Percentiles rank a stretch among this genome's conserved stretches.
Evolutionary conservation across 441 rosid species (phyloP).

Genomic region (Capsella rubella): DNA sequence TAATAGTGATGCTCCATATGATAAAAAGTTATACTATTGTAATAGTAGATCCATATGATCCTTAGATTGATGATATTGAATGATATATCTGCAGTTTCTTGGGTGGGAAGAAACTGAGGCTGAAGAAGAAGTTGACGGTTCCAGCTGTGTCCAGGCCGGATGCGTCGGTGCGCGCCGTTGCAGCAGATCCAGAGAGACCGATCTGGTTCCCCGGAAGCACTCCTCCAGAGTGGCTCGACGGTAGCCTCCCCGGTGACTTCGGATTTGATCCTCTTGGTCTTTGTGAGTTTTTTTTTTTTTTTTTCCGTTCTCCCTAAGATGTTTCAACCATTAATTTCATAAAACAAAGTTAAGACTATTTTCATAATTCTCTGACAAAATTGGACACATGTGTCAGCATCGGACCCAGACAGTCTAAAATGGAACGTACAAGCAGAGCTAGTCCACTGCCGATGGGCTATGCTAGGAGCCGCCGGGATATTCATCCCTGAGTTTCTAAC

Average conservation of each 20-base stretch:
- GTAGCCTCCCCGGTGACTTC: conserved; percentile 97
- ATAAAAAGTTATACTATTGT: background rate
- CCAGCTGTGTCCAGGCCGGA: conserved; percentile 48
- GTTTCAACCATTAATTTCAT: background rate
- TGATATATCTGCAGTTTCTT: conserved; percentile 63
- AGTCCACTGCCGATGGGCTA: conserved; percentile 98
- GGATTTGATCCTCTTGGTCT: conserved; percentile 97
- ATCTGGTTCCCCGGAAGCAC: conserved; percentile 98
- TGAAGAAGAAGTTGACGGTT: conserved; percentile 49
- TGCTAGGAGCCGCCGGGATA: conserved; percentile 95
- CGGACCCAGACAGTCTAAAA: conserved; percentile 87
- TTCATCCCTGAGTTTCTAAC: conserved; percentile 95
- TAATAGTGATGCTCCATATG: background rate
- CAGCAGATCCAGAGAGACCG: conserved; percentile 85
- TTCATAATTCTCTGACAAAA: background rate
- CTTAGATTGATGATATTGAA: background rate
- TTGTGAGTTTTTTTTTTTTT: conserved; percentile 51
- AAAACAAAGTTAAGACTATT: background rate
- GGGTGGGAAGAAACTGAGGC: conserved; percentile 71
- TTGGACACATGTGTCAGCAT: conserved; percentile 54
- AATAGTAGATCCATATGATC: too few species aligned
- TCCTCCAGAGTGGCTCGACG: conserved; percentile 97
- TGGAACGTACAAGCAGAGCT: conserved; percentile 92
- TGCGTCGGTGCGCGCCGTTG: conserved; percentile 70
- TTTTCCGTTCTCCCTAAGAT: background rate